Percentiles rank a stretch among this genome's conserved stretches.
These are phyloP conservation scores for Apiospora phragmitis DNA, from an alignment of 2,329 filamentous ascomycete species.

Conservation along the genomic window DNA sequence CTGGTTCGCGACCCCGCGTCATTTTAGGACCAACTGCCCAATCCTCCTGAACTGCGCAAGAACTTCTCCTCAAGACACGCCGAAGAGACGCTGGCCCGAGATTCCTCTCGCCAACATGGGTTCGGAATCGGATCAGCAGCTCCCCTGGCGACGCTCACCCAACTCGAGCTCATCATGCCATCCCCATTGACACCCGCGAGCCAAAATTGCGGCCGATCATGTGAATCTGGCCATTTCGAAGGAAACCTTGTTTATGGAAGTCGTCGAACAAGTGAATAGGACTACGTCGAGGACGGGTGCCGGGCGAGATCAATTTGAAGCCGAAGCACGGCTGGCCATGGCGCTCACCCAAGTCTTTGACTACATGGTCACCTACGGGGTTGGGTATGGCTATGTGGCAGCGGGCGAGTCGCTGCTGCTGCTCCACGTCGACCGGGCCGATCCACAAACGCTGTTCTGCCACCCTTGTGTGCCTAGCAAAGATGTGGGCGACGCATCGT, in stretches of 20 bases:
- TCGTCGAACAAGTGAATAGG: conserved; percentile 9
- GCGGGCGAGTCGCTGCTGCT: conserved; percentile 27
- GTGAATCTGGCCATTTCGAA: conserved; percentile 3
- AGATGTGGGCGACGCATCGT: conserved; percentile 11
- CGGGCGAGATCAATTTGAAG: background rate
- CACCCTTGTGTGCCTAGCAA: conserved; percentile 18
- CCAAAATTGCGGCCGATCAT: conserved; percentile 8
- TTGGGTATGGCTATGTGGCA: conserved; percentile 27
- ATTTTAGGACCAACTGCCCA: no score
- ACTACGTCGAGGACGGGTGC: background rate
- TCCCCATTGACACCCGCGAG: no score
- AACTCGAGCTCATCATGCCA: no score
- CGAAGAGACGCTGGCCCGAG: no score
- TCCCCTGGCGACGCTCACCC: no score
- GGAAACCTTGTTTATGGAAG: conserved; percentile 11
- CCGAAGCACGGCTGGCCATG: conserved; percentile 20
- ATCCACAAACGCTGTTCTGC: conserved; percentile 20
- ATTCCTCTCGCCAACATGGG: no score
- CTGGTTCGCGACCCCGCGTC: no score
- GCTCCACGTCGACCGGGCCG: conserved; percentile 22
- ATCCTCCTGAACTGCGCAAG: no score
- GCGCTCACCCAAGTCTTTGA: conserved; percentile 23
- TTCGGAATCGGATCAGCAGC: no score
- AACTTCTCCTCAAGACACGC: no score
- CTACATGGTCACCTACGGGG: conserved; percentile 21